Evolutionary conservation across 176 grass and related monocot genomes (phyloP), one percentile per base, ranked within the genome.

Genomic region (Pontederia paniculata): DNA sequence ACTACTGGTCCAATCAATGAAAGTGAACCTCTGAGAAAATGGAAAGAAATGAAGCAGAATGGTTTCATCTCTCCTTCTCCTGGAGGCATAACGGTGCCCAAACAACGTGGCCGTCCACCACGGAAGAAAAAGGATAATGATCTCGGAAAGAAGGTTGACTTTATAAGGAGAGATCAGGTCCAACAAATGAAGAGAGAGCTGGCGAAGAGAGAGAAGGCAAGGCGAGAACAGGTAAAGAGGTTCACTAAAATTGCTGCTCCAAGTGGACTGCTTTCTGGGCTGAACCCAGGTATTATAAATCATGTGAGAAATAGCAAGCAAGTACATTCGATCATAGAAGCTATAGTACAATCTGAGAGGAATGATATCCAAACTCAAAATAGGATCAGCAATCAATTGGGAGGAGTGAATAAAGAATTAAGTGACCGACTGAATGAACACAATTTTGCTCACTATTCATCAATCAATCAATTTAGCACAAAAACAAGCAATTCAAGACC

Each of bases 261-360:
- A n/a, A 88, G 86, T 79, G 93, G 93, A 21, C 57, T 98, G 50
- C 85, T 98, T 66, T 84, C 83, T 64, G 93, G 83, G 55, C 72
- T 98, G 50, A 98, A 91, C 63, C 93, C 93, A 50, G 93, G 93
- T 73, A 98, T 98, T 37, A 98, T 98, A 65, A 98, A 98, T 49
- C 93, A 98, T 78, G 87, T 98, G 8, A 87, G 93, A 71, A 98
- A 98, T 54, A 98, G 86, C 70, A 98, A 98, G 57, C 93, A 98
- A 68, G 93, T 98, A 20, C 82, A 89, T 57, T 84, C 93, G 50
- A 98, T 98, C 70, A 98, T 98, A 82, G 79, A 98, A 73, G 80
- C 93, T 45, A 79, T 98, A 63, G 93, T 98, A 18, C 78, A 20
- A 17, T 83, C 81, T 1, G 85, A 95, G 76, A 88, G 74, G 73